A percentile compares a stretch with the other conserved stretches of the same genome.
These are phyloP conservation scores for Glycine tomentella DNA, from an alignment of 306 rosid genomes.

Conservation along the genomic window DNA sequence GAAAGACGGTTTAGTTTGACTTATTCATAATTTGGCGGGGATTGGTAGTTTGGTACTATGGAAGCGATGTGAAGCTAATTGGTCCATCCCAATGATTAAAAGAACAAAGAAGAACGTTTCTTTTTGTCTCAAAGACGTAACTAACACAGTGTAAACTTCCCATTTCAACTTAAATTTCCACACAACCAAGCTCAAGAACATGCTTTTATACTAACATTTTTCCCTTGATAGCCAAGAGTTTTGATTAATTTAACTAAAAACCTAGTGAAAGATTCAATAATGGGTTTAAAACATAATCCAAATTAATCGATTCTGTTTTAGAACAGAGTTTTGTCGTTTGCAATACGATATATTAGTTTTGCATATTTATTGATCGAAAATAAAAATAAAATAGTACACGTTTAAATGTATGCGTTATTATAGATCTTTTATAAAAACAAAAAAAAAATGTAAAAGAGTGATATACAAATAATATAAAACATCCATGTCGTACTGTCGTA, in stretches of 20 bases:
- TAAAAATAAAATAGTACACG: not conserved
- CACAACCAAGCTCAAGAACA: not conserved
- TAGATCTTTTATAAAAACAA: not conserved
- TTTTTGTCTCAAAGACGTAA: not conserved
- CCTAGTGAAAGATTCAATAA: not conserved
- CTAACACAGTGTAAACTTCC: not conserved
- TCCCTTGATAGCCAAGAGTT: too few species aligned
- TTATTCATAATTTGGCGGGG: not conserved
- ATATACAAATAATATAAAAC: not conserved
- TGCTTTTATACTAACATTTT: not conserved
- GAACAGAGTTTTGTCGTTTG: not conserved
- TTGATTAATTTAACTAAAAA: not conserved
- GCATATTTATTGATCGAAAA: not conserved
- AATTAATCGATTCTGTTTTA: not conserved
- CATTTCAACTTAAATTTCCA: not conserved
- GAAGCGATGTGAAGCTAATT: not conserved
- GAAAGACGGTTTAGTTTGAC: not conserved
- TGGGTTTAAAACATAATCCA: not conserved
- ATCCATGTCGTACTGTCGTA: not conserved
- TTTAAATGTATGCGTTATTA: not conserved
- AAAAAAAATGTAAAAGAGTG: not conserved
- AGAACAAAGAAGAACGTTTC: not conserved
- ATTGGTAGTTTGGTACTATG: not conserved
- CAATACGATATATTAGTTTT: not conserved
- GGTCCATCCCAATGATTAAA: not conserved